phyloP scores from a whole-genome alignment of 331 rosid species.

The Ulmus americana region DNA sequence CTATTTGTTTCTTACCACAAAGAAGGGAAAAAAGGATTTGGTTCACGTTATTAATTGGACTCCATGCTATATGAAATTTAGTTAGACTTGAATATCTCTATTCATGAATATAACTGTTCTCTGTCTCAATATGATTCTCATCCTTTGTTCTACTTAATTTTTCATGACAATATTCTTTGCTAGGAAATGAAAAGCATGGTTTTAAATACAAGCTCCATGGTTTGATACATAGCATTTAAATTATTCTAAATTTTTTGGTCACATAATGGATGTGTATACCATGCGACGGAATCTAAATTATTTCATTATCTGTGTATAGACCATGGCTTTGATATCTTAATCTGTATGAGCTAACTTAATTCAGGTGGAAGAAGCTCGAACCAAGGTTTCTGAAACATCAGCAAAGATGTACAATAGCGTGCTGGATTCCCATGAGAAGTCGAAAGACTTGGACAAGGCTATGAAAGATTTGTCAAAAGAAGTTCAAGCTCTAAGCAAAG shows the following conservation, averaged over 20 bases:
- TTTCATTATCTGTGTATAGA: neutral
- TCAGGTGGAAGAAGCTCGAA: conserved; percentile 80
- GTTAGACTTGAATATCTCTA: neutral
- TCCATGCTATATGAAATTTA: neutral
- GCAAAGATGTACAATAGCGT: conserved; percentile 73
- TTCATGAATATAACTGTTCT: neutral
- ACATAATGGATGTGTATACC: no score
- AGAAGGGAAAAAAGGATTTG: no score
- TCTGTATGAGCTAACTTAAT: conserved; percentile 24
- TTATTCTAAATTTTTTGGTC: no score
- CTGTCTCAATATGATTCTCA: no score
- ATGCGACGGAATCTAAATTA: no score
- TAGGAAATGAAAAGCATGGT: conserved; percentile 9
- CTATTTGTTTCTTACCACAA: no score
- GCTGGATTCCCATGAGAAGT: conserved; percentile 85
- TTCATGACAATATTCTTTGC: neutral
- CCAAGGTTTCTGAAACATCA: conserved; percentile 74
- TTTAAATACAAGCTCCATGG: neutral
- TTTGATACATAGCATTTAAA: neutral
- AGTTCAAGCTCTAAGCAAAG: conserved; percentile 65
- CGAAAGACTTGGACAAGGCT: conserved; percentile 73
- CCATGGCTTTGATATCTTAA: conserved; percentile 19
- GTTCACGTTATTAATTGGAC: no score
- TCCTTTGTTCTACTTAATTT: neutral
- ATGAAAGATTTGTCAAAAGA: conserved; percentile 80